Conservation (phyloP, 225 moss, liverwort and hornwort species). For the Pseudoscleropodium purum region DNA sequence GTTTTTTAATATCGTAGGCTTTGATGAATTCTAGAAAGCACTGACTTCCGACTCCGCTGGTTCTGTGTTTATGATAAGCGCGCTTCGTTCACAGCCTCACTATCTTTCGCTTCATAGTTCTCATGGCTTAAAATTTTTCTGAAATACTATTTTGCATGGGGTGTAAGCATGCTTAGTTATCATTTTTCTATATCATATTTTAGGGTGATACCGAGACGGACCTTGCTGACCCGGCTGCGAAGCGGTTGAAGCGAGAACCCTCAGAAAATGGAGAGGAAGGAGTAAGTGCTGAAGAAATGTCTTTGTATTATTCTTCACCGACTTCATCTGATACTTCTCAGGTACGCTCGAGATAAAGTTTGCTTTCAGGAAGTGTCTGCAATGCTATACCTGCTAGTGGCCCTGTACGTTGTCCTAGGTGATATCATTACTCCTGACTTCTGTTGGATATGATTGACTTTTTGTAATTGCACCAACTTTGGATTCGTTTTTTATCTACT, state of each 20-base stretch:
- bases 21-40: background rate
- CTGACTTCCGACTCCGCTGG: background rate
- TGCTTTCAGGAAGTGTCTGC: background rate
- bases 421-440: background rate
- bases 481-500: background rate
- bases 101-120: background rate
- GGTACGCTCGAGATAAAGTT: conserved; percentile 23
- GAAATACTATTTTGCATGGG: background rate
- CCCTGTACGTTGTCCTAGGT: background rate
- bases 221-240: conserved; percentile 51
- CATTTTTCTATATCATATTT: background rate
- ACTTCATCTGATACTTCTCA: conserved; percentile 54
- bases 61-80: background rate
- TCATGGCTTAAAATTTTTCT: background rate
- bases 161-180: background rate
- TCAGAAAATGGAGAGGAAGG: conserved; percentile 64
- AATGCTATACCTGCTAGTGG: background rate
- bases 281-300: conserved; percentile 84
- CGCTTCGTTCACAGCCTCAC: background rate
- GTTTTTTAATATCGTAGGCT: background rate
- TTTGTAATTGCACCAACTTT: background rate
- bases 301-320: conserved; percentile 78
- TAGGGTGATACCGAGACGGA: conserved; percentile 49
- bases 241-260: conserved; percentile 56
- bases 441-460: background rate